phyloP scores from a whole-genome alignment of 1,139 yeast genomes.

The Diutina rugosa region DNA sequence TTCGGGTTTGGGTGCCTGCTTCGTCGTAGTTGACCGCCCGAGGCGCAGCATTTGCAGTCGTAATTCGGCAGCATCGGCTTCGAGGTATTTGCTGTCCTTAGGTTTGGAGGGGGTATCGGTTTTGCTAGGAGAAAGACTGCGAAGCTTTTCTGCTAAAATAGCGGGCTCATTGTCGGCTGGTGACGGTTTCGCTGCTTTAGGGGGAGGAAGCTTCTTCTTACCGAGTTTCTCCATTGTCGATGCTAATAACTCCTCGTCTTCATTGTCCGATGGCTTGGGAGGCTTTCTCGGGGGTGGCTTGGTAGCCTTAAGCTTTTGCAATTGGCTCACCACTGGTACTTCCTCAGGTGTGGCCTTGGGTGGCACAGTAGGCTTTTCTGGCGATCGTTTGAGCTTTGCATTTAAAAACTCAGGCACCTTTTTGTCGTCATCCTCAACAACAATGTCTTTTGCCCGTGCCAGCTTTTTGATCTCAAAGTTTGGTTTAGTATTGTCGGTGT shows the following conservation, averaged over 20 bases:
- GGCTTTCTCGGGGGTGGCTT: neutral
- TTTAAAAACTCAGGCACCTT: neutral
- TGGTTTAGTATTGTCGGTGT: neutral
- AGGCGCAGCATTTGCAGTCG: constrained; percentile 1
- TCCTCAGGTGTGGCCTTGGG: neutral
- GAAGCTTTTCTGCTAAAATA: neutral
- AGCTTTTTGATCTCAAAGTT: neutral
- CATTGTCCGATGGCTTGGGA: neutral
- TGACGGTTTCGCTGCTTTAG: neutral
- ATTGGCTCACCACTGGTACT: neutral
- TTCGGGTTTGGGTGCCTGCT: neutral
- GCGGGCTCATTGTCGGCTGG: neutral
- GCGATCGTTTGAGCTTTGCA: neutral
- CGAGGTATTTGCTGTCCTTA: neutral
- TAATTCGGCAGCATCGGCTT: neutral
- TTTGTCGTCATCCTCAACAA: neutral
- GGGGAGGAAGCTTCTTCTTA: neutral
- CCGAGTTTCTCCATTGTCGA: neutral
- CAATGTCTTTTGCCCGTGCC: neutral
- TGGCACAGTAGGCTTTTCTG: neutral
- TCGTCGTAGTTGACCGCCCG: neutral
- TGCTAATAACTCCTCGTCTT: neutral
- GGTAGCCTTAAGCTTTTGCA: neutral
- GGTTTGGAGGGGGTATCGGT: neutral
- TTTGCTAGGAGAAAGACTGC: neutral